Conservation (phyloP, 331 rosid species). For the Phaseolus coccineus region DNA sequence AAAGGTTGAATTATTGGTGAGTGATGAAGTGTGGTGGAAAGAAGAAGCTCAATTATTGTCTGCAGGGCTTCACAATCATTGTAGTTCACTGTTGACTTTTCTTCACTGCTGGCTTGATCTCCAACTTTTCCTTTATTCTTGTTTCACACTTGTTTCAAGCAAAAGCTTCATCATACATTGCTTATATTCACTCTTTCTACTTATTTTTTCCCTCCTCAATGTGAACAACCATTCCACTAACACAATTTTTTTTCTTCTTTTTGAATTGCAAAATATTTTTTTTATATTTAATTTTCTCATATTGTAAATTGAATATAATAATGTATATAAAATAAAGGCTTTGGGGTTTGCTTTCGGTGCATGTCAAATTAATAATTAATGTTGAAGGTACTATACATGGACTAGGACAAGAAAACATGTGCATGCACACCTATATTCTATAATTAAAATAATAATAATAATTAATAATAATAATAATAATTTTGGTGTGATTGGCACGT, state of each 20-base stretch:
- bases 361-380: conserved; percentile 17
- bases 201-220: neutral
- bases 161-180: too few relatives aligned
- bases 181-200: neutral
- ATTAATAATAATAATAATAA: neutral
- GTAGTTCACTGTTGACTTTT: conserved; percentile 56
- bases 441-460: neutral
- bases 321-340: neutral
- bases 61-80: conserved; percentile 51
- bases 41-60: conserved; percentile 59
- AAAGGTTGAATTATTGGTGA: conserved; percentile 54
- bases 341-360: neutral
- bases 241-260: conserved; percentile 4
- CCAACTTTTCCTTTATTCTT: conserved; percentile 2
- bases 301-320: too few relatives aligned
- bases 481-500: neutral
- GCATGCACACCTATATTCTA: neutral
- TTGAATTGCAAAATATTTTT: neutral
- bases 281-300: neutral
- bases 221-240: conserved; percentile 5
- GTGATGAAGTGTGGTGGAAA: conserved; percentile 4
- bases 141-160: conserved; percentile 14
- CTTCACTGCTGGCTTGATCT: conserved; percentile 40
- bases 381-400: neutral
- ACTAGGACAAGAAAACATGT: neutral